These are phyloP conservation scores for Talaromyces sp. DNA, from an alignment of 2,329 filamentous ascomycete genomes.

Conservation along the genomic window DNA sequence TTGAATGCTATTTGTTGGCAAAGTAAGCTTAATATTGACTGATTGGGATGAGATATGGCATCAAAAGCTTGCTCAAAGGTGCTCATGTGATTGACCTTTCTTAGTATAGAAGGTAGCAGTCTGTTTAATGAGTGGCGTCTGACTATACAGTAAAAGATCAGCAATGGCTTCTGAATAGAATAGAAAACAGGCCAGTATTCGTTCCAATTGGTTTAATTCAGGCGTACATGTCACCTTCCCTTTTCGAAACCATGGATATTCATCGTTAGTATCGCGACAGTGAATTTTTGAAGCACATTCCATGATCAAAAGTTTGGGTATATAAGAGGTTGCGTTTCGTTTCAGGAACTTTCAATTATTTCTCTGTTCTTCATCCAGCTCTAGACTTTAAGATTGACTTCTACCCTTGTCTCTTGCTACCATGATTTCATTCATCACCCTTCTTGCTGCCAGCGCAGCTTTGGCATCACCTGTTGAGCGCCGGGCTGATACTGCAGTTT, in stretches of 20 bases:
- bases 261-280: not conserved
- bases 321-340: slow-evolving; percentile 1
- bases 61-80: not conserved
- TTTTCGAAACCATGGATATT: not conserved
- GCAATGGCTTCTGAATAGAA: not conserved
- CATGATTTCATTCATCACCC: slow-evolving; percentile 3
- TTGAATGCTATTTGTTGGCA: not conserved
- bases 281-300: not conserved
- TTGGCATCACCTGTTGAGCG: slow-evolving; percentile 3
- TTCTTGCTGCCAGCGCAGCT: slow-evolving; percentile 9
- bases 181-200: not conserved
- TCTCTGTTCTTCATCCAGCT: not conserved
- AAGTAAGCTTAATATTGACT: slow-evolving; percentile 3
- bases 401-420: not conserved
- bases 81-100: slow-evolving; percentile 1
- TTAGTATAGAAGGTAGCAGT: slow-evolving; percentile 10
- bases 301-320: not conserved
- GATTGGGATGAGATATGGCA: not conserved
- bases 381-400: not conserved
- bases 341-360: not conserved
- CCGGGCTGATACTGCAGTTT: not conserved
- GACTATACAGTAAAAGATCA: not conserved
- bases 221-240: slow-evolving; percentile 9
- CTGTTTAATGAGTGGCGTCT: not conserved
- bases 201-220: not conserved